Conservation (phyloP, 345 rosid species). For the Viola odorata region DNA sequence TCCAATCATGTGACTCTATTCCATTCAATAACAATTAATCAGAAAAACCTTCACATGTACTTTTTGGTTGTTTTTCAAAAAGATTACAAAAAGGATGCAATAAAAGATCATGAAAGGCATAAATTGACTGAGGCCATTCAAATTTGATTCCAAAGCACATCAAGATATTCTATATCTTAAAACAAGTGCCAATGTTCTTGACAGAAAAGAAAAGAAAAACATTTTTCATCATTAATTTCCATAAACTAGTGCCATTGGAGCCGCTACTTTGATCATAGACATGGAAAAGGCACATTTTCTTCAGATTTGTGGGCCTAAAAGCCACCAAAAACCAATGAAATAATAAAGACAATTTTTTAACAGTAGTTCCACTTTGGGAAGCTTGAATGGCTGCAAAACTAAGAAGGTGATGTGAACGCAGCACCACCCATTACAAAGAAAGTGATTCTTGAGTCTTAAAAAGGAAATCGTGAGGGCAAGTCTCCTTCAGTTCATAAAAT, state of each 20-base stretch:
- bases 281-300: conserved; percentile 1
- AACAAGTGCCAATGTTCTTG: no score
- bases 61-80: no score
- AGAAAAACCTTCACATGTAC: not conserved
- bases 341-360: conserved; percentile 2
- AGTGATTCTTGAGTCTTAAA: conserved; percentile 8
- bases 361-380: conserved; percentile 9
- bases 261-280: not conserved
- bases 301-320: conserved; percentile 13
- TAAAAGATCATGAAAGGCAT: no score
- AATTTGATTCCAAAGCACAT: no score
- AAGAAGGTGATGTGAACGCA: not conserved
- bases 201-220: no score
- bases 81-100: no score
- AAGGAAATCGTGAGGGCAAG: not conserved
- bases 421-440: conserved; percentile 13
- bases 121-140: no score
- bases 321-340: conserved; percentile 18
- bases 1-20: not conserved
- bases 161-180: no score
- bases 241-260: not conserved
- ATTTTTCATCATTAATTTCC: no score
- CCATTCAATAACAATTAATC: not conserved
- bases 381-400: conserved; percentile 10
- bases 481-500: not conserved